Percentiles rank a stretch among this genome's conserved stretches.
Conservation (phyloP, 2,329 filamentous ascomycete species). For the Aciculosporium take region DNA sequence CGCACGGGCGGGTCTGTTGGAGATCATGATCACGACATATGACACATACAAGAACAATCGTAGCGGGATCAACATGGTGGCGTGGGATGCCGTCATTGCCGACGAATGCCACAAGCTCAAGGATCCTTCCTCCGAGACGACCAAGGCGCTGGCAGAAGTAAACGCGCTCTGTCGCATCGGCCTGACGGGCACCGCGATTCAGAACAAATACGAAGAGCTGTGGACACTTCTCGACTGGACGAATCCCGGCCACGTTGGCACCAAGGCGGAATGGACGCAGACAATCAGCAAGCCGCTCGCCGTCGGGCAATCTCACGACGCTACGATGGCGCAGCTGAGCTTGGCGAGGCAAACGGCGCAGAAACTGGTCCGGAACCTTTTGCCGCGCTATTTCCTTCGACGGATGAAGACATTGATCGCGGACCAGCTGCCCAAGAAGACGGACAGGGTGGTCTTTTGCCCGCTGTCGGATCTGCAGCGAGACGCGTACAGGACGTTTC, state of each 20-base stretch:
- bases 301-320: conserved; percentile 83
- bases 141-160: conserved; percentile 75
- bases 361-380: conserved; percentile 71
- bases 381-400: conserved; percentile 81
- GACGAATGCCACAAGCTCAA: conserved; percentile 92
- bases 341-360: conserved; percentile 68
- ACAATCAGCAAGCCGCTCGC: conserved; percentile 69
- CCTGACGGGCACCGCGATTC: conserved; percentile 87
- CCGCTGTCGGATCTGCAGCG: conserved; percentile 71
- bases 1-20: conserved; percentile 60
- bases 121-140: conserved; percentile 60
- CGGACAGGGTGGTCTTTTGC: conserved; percentile 87
- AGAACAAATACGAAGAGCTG: conserved; percentile 94
- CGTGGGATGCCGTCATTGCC: conserved; percentile 88
- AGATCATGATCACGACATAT: conserved; percentile 93
- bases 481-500: conserved; percentile 68
- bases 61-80: conserved; percentile 61
- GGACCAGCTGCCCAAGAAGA: conserved; percentile 87
- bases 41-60: conserved; percentile 71
- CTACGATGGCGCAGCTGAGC: conserved; percentile 69
- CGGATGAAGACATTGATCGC: conserved; percentile 89
- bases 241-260: conserved; percentile 60
- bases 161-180: conserved; percentile 89
- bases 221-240: conserved; percentile 97
- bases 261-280: conserved; percentile 59